These are phyloP conservation scores for Puya raimondii DNA, from an alignment of 176 grass and related monocot genomes.

Conservation along the genomic window DNA sequence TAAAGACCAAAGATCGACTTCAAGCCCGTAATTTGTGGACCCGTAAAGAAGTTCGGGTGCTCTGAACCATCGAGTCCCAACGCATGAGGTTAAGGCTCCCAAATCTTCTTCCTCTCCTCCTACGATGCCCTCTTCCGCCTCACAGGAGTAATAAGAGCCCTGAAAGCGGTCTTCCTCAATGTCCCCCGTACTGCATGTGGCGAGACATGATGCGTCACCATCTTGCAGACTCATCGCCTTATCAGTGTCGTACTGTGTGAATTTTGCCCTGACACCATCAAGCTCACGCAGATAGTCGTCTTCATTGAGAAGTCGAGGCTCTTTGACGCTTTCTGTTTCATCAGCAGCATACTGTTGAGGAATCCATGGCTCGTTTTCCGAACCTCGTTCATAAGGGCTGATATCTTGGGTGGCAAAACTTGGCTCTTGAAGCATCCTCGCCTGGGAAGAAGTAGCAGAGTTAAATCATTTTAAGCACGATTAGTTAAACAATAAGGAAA, in stretches of 20 bases:
- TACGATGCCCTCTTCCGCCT: slow-evolving; percentile 35
- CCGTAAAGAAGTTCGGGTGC: slow-evolving; percentile 90
- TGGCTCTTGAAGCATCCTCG: slow-evolving; percentile 58
- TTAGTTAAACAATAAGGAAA: background rate
- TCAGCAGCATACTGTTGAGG: slow-evolving; percentile 19
- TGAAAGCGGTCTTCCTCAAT: slow-evolving; percentile 60
- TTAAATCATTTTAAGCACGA: background rate
- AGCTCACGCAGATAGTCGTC: slow-evolving; percentile 73
- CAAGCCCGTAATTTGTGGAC: slow-evolving; percentile 67
- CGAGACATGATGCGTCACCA: slow-evolving; percentile 71
- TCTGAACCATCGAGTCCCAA: slow-evolving; percentile 86
- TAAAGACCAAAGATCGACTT: slow-evolving; percentile 86
- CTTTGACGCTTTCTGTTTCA: slow-evolving; percentile 30
- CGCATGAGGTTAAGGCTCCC: slow-evolving; percentile 67
- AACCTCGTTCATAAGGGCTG: slow-evolving; percentile 18
- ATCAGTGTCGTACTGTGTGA: slow-evolving; percentile 47
- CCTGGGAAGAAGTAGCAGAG: slow-evolving; percentile 30
- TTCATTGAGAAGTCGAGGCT: slow-evolving; percentile 35
- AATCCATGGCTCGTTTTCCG: slow-evolving; percentile 27
- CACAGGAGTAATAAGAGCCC: slow-evolving; percentile 45
- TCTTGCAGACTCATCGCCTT: slow-evolving; percentile 67
- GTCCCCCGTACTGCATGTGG: slow-evolving; percentile 76
- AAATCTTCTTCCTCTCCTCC: slow-evolving; percentile 28
- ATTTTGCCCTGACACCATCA: slow-evolving; percentile 46
- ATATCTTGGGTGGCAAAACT: slow-evolving; percentile 19